phyloP scores from a whole-genome alignment of 2,329 filamentous ascomycete genomes.

The Penicillium vulpinum region DNA sequence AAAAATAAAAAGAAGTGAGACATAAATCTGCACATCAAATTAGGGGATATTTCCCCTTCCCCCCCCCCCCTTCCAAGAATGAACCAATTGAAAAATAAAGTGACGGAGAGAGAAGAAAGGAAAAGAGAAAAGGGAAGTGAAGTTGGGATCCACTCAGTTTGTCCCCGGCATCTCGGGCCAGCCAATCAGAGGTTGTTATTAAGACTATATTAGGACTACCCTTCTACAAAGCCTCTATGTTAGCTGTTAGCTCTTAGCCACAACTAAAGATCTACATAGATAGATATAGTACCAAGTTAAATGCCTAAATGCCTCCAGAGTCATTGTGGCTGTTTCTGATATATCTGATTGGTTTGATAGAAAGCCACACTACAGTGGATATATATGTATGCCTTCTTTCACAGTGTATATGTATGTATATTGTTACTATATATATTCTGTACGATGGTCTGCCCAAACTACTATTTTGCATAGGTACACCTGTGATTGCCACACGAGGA shows the following conservation, averaged over 20 bases:
- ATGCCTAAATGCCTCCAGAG: background rate
- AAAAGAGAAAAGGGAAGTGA: background rate
- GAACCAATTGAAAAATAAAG: background rate
- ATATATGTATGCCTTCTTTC: no score
- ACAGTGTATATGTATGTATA: no score
- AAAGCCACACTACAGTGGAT: no score
- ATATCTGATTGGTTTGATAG: background rate
- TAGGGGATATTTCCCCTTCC: background rate
- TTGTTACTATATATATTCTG: no score
- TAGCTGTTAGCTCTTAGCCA: no score
- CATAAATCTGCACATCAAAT: background rate
- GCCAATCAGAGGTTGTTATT: background rate
- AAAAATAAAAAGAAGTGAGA: no score
- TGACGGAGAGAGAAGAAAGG: background rate
- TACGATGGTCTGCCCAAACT: no score
- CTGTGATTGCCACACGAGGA: no score
- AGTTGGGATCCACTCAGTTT: background rate
- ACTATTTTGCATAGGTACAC: no score
- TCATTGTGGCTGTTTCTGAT: background rate
- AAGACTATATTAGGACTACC: background rate
- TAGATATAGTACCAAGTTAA: no score
- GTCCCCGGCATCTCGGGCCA: slow-evolving; percentile 4
- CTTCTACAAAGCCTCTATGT: no score
- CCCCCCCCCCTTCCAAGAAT: no score
- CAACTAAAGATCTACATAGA: background rate